Percentiles rank a stretch among this genome's conserved stretches.
phyloP scores from a whole-genome alignment of 2,329 filamentous ascomycete species.

The Fusarium gaditjirri region DNA sequence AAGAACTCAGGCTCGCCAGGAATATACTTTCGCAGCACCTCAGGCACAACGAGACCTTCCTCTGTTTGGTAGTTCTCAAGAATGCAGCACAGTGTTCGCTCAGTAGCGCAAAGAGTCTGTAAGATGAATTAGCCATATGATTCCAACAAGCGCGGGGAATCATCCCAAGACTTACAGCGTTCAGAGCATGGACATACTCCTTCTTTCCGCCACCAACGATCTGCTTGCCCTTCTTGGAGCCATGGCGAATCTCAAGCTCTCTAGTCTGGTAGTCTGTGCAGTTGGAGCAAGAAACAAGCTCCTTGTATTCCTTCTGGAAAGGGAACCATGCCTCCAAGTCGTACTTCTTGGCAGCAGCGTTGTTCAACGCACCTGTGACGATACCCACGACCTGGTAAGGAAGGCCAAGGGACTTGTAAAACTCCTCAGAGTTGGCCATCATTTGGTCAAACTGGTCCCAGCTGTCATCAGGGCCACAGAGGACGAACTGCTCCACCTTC shows the following conservation, averaged over 20 bases:
- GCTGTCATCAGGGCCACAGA: slow-evolving; percentile 87
- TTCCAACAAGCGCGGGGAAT: neutral
- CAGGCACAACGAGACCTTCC: slow-evolving; percentile 83
- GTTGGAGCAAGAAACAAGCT: slow-evolving; percentile 96
- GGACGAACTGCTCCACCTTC: slow-evolving; percentile 85
- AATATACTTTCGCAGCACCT: slow-evolving; percentile 88
- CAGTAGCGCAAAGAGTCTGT: slow-evolving; percentile 84
- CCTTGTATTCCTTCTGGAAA: slow-evolving; percentile 97
- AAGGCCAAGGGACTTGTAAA: slow-evolving; percentile 89
- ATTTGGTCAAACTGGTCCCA: slow-evolving; percentile 96
- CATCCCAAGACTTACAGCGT: slow-evolving; percentile 61
- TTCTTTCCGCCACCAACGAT: slow-evolving; percentile 79
- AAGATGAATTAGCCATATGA: slow-evolving; percentile 11
- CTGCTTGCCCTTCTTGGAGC: slow-evolving; percentile 71
- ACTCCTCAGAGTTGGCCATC: slow-evolving; percentile 91
- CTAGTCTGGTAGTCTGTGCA: slow-evolving; percentile 98
- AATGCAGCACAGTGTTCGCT: slow-evolving; percentile 91
- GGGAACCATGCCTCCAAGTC: slow-evolving; percentile 98
- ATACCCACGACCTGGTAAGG: slow-evolving; percentile 94
- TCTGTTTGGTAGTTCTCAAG: slow-evolving; percentile 97
- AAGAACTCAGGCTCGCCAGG: slow-evolving; percentile 91
- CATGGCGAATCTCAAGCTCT: slow-evolving; percentile 91
- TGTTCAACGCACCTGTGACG: slow-evolving; percentile 95
- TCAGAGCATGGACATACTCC: slow-evolving; percentile 93
- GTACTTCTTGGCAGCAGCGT: slow-evolving; percentile 81